Conservation (phyloP, 768 basidiomycete species). For the Piloderma croceum region DNA sequence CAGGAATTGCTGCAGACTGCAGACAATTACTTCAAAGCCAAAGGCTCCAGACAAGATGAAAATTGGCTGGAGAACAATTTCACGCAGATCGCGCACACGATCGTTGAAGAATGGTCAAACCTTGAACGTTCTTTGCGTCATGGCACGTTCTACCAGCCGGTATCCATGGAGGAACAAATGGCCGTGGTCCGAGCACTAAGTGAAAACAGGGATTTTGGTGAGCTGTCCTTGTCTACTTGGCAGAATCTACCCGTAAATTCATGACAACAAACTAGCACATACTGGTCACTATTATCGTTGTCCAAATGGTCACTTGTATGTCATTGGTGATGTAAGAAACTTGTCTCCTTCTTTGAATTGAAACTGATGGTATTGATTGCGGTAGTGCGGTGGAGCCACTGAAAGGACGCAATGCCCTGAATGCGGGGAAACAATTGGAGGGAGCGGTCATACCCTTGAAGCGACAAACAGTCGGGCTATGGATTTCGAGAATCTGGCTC, state of each 20-base stretch:
- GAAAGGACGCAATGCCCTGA: slow-evolving; percentile 47
- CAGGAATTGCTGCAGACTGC: slow-evolving; percentile 1
- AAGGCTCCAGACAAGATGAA: slow-evolving; percentile 14
- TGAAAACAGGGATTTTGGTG: slow-evolving; percentile 45
- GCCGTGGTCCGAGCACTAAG: slow-evolving; percentile 43
- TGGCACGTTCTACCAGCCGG: slow-evolving; percentile 44
- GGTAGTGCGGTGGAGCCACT: slow-evolving; percentile 57
- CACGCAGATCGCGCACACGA: slow-evolving; percentile 25
- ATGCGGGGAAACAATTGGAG: slow-evolving; percentile 38
- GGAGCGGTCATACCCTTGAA: slow-evolving; percentile 36
- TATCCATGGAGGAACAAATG: slow-evolving; percentile 50
- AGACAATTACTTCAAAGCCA: slow-evolving; percentile 7
- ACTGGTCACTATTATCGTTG: slow-evolving; percentile 47
- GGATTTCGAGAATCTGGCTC: slow-evolving; percentile 43
- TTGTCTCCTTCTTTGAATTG: slow-evolving; percentile 24
- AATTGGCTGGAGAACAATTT: slow-evolving; percentile 44
- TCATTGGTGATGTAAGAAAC: slow-evolving; percentile 48
- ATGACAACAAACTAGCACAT: slow-evolving; percentile 41
- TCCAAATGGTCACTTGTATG: slow-evolving; percentile 57
- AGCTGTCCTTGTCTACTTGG: slow-evolving; percentile 9
- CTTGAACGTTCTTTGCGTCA: slow-evolving; percentile 34
- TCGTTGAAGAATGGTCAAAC: slow-evolving; percentile 43
- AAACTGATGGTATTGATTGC: not conserved
- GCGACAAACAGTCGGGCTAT: slow-evolving; percentile 37
- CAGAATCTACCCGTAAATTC: slow-evolving; percentile 31